These are phyloP conservation scores for Fusarium miscanthi DNA, from an alignment of 2,329 filamentous ascomycete species.

Conservation along the genomic window DNA sequence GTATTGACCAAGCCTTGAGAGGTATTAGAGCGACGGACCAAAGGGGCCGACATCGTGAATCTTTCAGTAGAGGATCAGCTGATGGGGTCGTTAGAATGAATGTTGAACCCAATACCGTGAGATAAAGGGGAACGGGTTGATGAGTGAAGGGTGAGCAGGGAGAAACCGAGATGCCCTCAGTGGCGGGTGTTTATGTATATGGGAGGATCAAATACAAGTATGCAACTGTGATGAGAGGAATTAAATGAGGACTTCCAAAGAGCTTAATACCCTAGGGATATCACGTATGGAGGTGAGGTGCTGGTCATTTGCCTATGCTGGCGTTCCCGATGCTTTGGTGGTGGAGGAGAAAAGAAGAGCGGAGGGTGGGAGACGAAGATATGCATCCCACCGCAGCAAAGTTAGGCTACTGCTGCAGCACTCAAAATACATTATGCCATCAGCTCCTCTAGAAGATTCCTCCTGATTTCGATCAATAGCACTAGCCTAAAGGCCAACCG, in stretches of 20 bases:
- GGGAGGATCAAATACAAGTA: neutral
- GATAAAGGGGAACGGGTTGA: neutral
- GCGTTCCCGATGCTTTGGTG: neutral
- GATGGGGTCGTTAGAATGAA: neutral
- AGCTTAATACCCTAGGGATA: too few relatives aligned
- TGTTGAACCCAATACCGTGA: neutral
- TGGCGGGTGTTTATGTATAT: neutral
- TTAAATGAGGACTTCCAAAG: too few relatives aligned
- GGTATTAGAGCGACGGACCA: neutral
- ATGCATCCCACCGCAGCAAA: neutral
- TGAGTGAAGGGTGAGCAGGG: neutral
- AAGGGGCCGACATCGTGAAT: neutral
- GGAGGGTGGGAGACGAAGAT: constrained; percentile 1
- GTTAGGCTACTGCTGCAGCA: constrained; percentile 2
- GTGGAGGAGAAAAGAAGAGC: neutral
- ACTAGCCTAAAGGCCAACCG: neutral
- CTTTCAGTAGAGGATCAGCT: too few relatives aligned
- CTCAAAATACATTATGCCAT: neutral
- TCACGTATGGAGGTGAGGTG: neutral
- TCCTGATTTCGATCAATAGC: neutral
- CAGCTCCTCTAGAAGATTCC: neutral
- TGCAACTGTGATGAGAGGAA: neutral
- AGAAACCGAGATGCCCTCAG: neutral
- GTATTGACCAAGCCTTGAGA: neutral
- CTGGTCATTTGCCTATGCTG: neutral